A percentile compares a stretch with the other conserved stretches of the same genome.
Evolutionary conservation across 2,329 filamentous ascomycete species (phyloP).

Genomic region (Exserohilum rostratum): DNA sequence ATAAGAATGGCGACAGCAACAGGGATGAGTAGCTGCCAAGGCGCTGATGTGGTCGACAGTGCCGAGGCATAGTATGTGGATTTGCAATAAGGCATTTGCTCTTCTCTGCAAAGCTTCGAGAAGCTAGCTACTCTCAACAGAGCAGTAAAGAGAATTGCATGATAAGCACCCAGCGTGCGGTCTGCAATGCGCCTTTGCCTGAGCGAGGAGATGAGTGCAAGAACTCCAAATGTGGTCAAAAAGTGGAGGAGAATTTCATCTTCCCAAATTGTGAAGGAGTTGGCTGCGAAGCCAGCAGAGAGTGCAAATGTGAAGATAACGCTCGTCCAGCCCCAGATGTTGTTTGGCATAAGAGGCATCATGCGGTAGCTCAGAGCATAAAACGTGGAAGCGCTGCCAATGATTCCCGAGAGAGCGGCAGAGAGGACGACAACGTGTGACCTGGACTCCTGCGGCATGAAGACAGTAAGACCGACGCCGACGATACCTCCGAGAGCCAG

Average conservation of each 20-base stretch:
- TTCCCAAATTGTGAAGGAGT: slow-evolving; percentile 99
- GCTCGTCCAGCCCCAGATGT: slow-evolving; percentile 87
- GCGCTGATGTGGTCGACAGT: slow-evolving; percentile 88
- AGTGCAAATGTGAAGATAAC: slow-evolving; percentile 82
- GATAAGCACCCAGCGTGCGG: slow-evolving; percentile 77
- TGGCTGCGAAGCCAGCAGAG: slow-evolving; percentile 93
- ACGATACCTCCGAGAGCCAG: slow-evolving; percentile 51
- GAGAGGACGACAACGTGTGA: slow-evolving; percentile 51
- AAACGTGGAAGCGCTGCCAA: slow-evolving; percentile 51
- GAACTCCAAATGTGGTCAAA: slow-evolving; percentile 81
- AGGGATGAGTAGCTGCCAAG: slow-evolving; percentile 85
- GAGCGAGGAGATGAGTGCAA: slow-evolving; percentile 76
- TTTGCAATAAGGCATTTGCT: slow-evolving; percentile 96
- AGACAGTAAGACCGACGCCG: slow-evolving; percentile 54
- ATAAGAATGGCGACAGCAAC: slow-evolving; percentile 74
- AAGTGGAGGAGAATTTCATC: slow-evolving; percentile 94
- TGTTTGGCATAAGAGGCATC: slow-evolving; percentile 67
- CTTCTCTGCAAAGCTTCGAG: slow-evolving; percentile 91
- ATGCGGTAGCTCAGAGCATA: slow-evolving; percentile 52
- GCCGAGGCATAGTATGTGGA: slow-evolving; percentile 95
- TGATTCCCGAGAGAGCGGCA: slow-evolving; percentile 47
- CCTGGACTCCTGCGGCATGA: slow-evolving; percentile 48
- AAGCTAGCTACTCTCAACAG: slow-evolving; percentile 81
- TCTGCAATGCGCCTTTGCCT: slow-evolving; percentile 71
- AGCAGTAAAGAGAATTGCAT: slow-evolving; percentile 81